Conservation (phyloP, 176 grass and related monocot species). For the Melocanna baccifera region DNA sequence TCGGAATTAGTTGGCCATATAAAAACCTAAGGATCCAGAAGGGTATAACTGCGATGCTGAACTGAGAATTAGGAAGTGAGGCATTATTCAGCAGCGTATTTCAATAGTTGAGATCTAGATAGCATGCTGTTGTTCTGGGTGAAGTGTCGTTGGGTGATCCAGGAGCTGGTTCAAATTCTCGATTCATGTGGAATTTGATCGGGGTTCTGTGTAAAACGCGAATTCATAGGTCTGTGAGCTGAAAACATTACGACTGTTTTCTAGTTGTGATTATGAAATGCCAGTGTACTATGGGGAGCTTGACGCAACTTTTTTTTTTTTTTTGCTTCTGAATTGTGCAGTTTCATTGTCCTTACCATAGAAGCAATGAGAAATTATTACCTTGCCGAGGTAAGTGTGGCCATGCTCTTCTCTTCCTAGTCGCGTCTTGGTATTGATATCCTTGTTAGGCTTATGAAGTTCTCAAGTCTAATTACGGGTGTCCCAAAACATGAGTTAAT, state of each 20-base stretch:
- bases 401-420: background rate
- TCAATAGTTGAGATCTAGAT: background rate
- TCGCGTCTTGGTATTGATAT: background rate
- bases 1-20: background rate
- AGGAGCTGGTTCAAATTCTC: background rate
- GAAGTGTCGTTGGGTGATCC: background rate
- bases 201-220: background rate
- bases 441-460: background rate
- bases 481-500: background rate
- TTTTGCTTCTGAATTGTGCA: slow-evolving; percentile 46
- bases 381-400: slow-evolving; percentile 41
- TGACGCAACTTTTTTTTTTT: background rate
- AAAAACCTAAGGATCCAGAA: background rate
- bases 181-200: background rate
- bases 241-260: background rate
- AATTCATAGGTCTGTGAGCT: background rate
- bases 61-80: background rate
- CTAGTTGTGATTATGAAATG: background rate
- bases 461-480: background rate
- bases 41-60: background rate
- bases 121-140: background rate
- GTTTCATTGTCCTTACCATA: slow-evolving; percentile 23
- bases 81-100: background rate
- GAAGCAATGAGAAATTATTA: slow-evolving; percentile 28
- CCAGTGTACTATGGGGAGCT: background rate